These are phyloP conservation scores for Fusarium domesticum DNA, from an alignment of 2,329 filamentous ascomycete species.

Conservation along the genomic window DNA sequence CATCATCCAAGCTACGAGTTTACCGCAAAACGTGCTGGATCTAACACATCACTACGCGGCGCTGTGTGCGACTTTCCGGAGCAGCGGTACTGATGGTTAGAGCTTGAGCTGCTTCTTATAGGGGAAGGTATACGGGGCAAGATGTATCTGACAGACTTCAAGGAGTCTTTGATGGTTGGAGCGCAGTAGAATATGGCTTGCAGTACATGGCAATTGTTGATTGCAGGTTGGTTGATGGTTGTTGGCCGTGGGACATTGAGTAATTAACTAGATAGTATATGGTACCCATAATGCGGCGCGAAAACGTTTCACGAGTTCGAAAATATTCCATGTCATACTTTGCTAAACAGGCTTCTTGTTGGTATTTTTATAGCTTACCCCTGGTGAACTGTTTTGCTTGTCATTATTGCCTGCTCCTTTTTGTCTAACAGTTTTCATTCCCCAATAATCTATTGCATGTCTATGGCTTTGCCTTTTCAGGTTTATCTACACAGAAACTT, in stretches of 20 bases:
- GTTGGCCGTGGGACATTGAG: not conserved
- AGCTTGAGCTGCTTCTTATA: not conserved
- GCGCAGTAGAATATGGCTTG: not conserved
- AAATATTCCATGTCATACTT: not conserved
- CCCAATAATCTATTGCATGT: too few relatives aligned
- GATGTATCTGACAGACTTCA: not conserved
- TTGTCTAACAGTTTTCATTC: too few relatives aligned
- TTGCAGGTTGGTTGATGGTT: not conserved
- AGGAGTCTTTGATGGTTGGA: not conserved
- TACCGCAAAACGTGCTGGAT: constrained; percentile 90
- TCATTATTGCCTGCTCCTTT: too few relatives aligned
- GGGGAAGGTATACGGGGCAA: not conserved
- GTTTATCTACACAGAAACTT: too few relatives aligned
- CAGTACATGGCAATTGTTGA: not conserved
- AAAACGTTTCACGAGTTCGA: not conserved
- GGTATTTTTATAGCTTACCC: too few relatives aligned
- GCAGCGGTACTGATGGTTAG: constrained; percentile 84
- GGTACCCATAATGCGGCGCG: not conserved
- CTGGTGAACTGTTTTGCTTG: too few relatives aligned
- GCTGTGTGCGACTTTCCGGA: constrained; percentile 90
- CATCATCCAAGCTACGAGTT: constrained; percentile 92
- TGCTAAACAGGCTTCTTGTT: not conserved
- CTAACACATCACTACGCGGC: constrained; percentile 95
- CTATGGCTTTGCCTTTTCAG: too few relatives aligned
- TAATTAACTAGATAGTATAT: not conserved